Base-by-base conservation (phyloP, 225 moss, liverwort and hornwort species). In the Marchantia polymorpha region DNA sequence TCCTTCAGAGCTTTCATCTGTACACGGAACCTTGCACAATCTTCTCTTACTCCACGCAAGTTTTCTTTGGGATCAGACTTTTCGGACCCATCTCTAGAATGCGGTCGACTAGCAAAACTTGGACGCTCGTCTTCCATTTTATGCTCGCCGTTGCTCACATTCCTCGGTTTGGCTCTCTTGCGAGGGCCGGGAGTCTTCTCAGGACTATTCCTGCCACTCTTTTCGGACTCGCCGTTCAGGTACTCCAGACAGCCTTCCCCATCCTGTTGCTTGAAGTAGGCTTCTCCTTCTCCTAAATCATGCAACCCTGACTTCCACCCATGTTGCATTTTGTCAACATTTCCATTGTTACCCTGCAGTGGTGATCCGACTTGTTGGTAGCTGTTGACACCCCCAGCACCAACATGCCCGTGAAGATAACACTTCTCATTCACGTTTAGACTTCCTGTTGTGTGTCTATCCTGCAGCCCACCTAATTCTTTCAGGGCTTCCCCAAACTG, bases 1-100 rank as follows among this genome's bases (percentile, higher is more conserved):
- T 88, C 89, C 56, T 89, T 90, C 65, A 95, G 88, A 78, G 87
- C 84, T 72, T 89, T 90, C 86, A 95, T 91, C 70, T 92, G 88
- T 27, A 86, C 90, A 30, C 95, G 86, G 64, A 95, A 93, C 80
- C 88, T 91, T 81, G 92, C 91, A 72, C 93, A 93, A 27, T 93
- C 92, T 80, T 89, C 93, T 76, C 86, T 89, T 82, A 92, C 92
- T 75, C 83, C 88, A 53, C 82, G 79, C 65, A 86, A 83, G 29
- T 77, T 81, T 75, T 75, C 91, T 84, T 79, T 70, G 74, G 49
- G 69, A 78, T 83, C 79, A 0, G 86, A 83, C 50, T 88, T 88
- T 79, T 83, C 83, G 39, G 59, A 29, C 55, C 83, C 51, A 73
- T 90, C 70, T 80, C 84, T 79, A 70, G 81, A 83, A 77, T 87